These are phyloP conservation scores for Aspergillus neoniger DNA, from an alignment of 2,329 filamentous ascomycete genomes.

Conservation along the genomic window DNA sequence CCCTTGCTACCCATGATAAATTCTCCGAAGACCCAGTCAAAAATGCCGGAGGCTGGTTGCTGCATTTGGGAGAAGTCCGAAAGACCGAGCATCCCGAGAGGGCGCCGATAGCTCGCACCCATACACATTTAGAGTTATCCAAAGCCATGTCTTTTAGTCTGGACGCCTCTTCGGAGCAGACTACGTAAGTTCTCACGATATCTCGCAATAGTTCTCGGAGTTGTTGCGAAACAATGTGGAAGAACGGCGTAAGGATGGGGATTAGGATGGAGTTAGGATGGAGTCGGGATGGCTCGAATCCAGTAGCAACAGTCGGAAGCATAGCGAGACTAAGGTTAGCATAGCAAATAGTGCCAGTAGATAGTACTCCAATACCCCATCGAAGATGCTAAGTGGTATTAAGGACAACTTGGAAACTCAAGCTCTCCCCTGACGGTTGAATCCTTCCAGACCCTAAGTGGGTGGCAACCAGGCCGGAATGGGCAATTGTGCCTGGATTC, in stretches of 20 bases:
- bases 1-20: slow-evolving; percentile 3
- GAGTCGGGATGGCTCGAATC: background rate
- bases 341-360: background rate
- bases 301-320: background rate
- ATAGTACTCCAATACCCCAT: too few relatives aligned
- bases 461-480: background rate
- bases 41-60: slow-evolving; percentile 13
- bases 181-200: background rate
- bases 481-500: slow-evolving; percentile 16
- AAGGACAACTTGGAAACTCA: background rate
- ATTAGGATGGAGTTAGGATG: background rate
- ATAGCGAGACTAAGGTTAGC: background rate
- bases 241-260: background rate
- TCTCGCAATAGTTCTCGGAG: background rate
- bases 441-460: slow-evolving; percentile 6
- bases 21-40: slow-evolving; percentile 5
- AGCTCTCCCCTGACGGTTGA: slow-evolving; percentile 4
- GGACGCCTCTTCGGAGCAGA: background rate
- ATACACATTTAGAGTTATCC: background rate
- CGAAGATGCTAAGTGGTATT: background rate
- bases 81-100: background rate
- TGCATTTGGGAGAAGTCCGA: slow-evolving; percentile 12
- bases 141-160: background rate
- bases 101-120: background rate
- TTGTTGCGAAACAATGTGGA: background rate